Percentiles rank a stretch among this genome's conserved stretches.
phyloP scores from a whole-genome alignment of 75 land plant genomes.

The Pinus albicaulis region DNA sequence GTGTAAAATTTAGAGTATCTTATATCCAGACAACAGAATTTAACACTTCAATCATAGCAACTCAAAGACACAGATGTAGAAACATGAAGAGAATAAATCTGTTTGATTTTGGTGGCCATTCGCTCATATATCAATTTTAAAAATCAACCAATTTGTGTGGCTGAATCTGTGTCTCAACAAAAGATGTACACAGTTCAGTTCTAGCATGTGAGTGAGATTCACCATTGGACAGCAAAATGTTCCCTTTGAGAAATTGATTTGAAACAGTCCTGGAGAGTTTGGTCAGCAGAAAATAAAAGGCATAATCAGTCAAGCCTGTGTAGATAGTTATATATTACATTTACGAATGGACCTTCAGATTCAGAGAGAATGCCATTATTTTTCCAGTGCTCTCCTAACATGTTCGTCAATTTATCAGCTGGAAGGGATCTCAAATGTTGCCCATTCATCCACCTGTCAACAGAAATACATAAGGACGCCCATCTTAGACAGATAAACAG shows the following conservation, averaged over 20 bases:
- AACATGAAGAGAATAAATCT: not conserved
- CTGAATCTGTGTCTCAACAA: not conserved
- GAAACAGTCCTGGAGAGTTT: not conserved
- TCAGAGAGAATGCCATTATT: slow-evolving; percentile 60
- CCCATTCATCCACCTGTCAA: slow-evolving; percentile 98
- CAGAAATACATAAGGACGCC: not conserved
- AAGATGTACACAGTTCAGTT: not conserved
- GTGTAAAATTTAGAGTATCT: not conserved
- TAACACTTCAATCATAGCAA: not conserved
- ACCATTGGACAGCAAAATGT: not conserved
- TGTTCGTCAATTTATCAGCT: slow-evolving; percentile 46
- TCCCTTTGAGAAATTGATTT: not conserved
- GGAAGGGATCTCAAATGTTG: slow-evolving; percentile 80
- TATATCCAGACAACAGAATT: not conserved
- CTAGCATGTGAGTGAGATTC: not conserved
- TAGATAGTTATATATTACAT: slow-evolving; percentile 36
- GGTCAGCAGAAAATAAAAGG: not conserved
- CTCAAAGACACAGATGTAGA: not conserved
- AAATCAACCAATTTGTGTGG: not conserved
- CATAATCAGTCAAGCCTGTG: not conserved
- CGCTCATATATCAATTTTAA: too few relatives aligned
- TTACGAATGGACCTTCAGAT: slow-evolving; percentile 62
- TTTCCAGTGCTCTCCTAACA: slow-evolving; percentile 81
- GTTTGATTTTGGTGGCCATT: not conserved
- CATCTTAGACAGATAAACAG: not conserved